Base-by-base conservation (phyloP, 805 yeast genomes). In the Starmerella sp. region DNA sequence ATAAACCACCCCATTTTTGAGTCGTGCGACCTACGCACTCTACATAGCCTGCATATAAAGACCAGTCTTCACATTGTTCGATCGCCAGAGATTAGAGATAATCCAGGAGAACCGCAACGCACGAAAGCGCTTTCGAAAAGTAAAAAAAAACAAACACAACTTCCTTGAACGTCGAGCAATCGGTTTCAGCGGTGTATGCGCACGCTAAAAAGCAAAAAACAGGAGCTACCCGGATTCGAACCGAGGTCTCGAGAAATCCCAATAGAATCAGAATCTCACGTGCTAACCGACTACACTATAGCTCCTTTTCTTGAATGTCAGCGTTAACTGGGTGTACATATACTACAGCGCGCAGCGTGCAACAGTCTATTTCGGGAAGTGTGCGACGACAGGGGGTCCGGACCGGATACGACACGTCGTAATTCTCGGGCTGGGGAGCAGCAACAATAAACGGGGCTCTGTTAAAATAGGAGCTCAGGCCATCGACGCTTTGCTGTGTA, bases 181-280 rank as follows among this genome's bases (percentile, higher is more conserved):
- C 3, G 22, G 2, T 22, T 22, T 22, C 22, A 22, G 22, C 22
- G 22, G 2, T 22, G 22, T 22, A 22, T 22, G 22, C 2, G 22
- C 22, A 22, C 22, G 10, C 28, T 43, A 15, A 39, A 11, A 34
- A 48, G 15, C 6, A 36, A 45, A 50, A 52, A 45, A 41, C 10
- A 57, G 60, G 60, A 57, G 60, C 60, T 57, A 57, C 60, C 60
- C 60, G 60, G 60, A 57, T 28, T 57, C 60, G 60, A 57, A 57
- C 60, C 60, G 60, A 53, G 60, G 60, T 55, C 60, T 57, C 60
- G 60, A 57, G 60, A 50, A 57, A 51, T 44, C 53, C 59, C 59
- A 51, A 57, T 13, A n/a, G 47, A 48, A 42, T 57, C 60, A 57
- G 60, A 57, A 57, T 50, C 60, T 57, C 60, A 57, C 60, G 60